Evolutionary conservation across 2,329 filamentous ascomycete genomes (phyloP).

Genomic region (Triangularia verruculosa): DNA sequence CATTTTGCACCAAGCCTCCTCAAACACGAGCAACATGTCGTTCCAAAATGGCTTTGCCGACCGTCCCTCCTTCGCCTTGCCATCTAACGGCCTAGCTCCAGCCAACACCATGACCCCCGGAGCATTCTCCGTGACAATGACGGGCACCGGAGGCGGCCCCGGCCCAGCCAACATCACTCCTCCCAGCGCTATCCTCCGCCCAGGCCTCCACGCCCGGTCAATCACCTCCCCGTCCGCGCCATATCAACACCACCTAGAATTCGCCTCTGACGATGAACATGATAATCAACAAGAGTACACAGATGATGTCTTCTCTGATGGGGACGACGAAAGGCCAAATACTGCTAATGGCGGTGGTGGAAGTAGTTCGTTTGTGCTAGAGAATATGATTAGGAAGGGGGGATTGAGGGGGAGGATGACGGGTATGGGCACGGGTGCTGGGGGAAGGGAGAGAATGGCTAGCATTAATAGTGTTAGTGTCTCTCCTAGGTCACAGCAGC

Average conservation of each 20-base stretch:
- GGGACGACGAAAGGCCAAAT: conserved; percentile 56
- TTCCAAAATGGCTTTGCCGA: conserved; percentile 91
- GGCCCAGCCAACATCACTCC: neutral
- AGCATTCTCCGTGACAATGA: conserved; percentile 43
- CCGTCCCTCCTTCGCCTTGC: conserved; percentile 53
- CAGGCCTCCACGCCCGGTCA: conserved; percentile 74
- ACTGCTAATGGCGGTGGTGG: conserved; percentile 36
- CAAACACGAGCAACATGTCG: conserved; percentile 69
- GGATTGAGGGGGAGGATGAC: neutral
- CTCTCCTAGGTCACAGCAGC: conserved; percentile 16
- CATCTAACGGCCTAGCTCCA: conserved; percentile 52
- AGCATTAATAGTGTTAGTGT: neutral
- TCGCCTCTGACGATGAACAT: conserved; percentile 73
- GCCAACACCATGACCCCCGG: conserved; percentile 62
- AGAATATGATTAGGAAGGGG: conserved; percentile 52
- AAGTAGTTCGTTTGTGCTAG: conserved; percentile 51
- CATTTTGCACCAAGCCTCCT: conserved; percentile 82
- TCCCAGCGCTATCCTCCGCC: conserved; percentile 45
- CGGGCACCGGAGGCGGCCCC: neutral
- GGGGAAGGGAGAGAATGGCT: neutral
- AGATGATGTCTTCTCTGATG: conserved; percentile 71
- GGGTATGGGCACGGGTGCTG: neutral
- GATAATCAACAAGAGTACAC: conserved; percentile 35
- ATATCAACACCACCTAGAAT: conserved; percentile 53
- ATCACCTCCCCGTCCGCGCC: conserved; percentile 75